Base-by-base conservation (phyloP, 2,329 filamentous ascomycete species). In the Diaporthe sp. region DNA sequence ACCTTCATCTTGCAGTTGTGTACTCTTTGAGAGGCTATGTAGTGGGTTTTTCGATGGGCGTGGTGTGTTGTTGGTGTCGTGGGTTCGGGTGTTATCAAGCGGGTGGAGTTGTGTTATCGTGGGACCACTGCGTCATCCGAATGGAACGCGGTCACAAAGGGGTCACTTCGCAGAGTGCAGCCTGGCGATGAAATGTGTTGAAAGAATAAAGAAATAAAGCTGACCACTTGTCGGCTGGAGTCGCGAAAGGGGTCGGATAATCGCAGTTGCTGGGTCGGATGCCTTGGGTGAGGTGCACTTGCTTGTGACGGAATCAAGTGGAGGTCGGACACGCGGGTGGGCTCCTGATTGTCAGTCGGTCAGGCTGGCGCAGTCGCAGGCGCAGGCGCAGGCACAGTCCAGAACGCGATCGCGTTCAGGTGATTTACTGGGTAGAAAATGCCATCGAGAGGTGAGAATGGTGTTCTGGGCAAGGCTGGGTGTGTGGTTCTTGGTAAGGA, bases 1-100 rank as follows among this genome's bases (percentile, higher is more conserved):
- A 84, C 84, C 82, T 86, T 86, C 85, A 86, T 86, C 42, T 80
- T 83, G 78, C 2, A 55, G 22, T 28, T 55, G n/a, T 13, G 65
- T 42, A 25, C n/a, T 55, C 34, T 49, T 34, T 2, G 34, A 59
- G 65, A 39, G 49, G 17, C n/a, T 44, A 9, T 44, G 42, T 12
- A 71, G 22, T 51, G 51, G 31, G 55, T 69, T 44, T 10, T 25
- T 22, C 34, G 34, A 22, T 39, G 25, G n/a, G n/a, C 42, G 49
- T 68, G 58, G 58, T 61, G 39, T 44, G 61, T 65, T 49, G 37
- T 59, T 53, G 53, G 51, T 53, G 42, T 22, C 39, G 39, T 71
- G 39, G 39, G n/a, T 49, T 75, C 58, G 58, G 61, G 69, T 77
- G 75, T 72, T 75, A 73, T 75, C 69, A 58, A 73, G 70, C 19